phyloP scores from a whole-genome alignment of 805 yeast genomes.

The Sporopachydermia lactativora region DNA sequence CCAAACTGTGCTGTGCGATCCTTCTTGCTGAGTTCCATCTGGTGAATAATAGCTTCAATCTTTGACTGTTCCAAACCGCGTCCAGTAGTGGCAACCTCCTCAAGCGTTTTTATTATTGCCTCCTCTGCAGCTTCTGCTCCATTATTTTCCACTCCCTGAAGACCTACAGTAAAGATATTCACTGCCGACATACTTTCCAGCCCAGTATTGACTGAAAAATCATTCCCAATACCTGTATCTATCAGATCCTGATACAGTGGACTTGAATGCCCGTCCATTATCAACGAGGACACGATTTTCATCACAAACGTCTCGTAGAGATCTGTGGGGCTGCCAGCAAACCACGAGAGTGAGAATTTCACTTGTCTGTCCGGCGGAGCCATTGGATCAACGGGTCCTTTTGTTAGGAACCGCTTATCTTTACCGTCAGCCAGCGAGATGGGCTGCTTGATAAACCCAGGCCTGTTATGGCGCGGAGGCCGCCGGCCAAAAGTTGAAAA shows the following conservation, averaged over 20 bases:
- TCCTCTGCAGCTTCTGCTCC: conserved; percentile 32
- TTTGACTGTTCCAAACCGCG: conserved; percentile 38
- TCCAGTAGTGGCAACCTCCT: conserved; percentile 25
- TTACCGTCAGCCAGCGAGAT: conserved; percentile 24
- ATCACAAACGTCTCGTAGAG: conserved; percentile 58
- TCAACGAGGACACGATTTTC: conserved; percentile 52
- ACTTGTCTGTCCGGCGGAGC: conserved; percentile 51
- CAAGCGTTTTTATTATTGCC: conserved; percentile 33
- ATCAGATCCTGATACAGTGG: conserved; percentile 78
- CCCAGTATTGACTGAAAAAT: conserved; percentile 80
- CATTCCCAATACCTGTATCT: conserved; percentile 75
- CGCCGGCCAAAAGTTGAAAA: conserved; percentile 42
- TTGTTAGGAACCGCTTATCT: conserved; percentile 21
- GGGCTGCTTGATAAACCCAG: conserved; percentile 28
- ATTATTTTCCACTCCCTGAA: conserved; percentile 52
- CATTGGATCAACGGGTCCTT: conserved; percentile 79
- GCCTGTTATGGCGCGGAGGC: conserved; percentile 7
- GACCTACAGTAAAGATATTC: conserved; percentile 71
- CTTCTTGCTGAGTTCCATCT: conserved; percentile 68
- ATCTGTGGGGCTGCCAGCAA: conserved; percentile 58
- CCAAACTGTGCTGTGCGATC: conserved; percentile 90
- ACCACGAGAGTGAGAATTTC: conserved; percentile 82
- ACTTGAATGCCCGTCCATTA: conserved; percentile 86
- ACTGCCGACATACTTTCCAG: conserved; percentile 68
- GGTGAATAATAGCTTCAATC: conserved; percentile 81